These are phyloP conservation scores for Erythrobasidium yunnanense DNA, from an alignment of 768 basidiomycete species.

Conservation along the genomic window DNA sequence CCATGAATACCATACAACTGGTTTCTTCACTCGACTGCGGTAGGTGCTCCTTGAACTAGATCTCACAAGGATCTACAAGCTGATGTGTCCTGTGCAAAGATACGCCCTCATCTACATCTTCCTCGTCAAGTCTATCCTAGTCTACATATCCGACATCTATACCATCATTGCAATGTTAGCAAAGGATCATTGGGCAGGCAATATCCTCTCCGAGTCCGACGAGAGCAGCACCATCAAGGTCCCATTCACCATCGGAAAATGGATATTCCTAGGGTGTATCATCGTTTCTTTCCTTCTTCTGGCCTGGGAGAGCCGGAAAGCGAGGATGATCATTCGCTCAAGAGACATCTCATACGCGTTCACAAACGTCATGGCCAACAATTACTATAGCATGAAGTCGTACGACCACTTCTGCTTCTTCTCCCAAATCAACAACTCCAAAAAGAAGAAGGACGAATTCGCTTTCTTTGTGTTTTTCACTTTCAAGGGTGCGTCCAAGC, in stretches of 20 bases:
- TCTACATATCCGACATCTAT: conserved; percentile 95
- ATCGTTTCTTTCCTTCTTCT: conserved; percentile 95
- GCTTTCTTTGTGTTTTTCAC: conserved; percentile 99
- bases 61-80: neutral
- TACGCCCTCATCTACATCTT: conserved; percentile 88
- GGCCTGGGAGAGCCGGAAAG: conserved; percentile 80
- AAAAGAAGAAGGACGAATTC: conserved; percentile 91
- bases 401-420: conserved; percentile 99
- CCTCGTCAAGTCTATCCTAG: conserved; percentile 87
- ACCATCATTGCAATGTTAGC: conserved; percentile 93
- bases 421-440: conserved; percentile 86
- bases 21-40: conserved; percentile 77
- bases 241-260: conserved; percentile 76
- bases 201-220: conserved; percentile 57
- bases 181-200: conserved; percentile 76
- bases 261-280: conserved; percentile 97
- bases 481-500: conserved; percentile 75
- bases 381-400: conserved; percentile 59
- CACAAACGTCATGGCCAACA: conserved; percentile 92
- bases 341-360: conserved; percentile 96
- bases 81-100: neutral
- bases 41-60: conserved; percentile 42
- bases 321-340: conserved; percentile 85
- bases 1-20: conserved; percentile 78
- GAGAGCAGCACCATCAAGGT: conserved; percentile 59